These are phyloP conservation scores for Aristolochia californica DNA, from an alignment of 164 flowering plant species.

Conservation along the genomic window DNA sequence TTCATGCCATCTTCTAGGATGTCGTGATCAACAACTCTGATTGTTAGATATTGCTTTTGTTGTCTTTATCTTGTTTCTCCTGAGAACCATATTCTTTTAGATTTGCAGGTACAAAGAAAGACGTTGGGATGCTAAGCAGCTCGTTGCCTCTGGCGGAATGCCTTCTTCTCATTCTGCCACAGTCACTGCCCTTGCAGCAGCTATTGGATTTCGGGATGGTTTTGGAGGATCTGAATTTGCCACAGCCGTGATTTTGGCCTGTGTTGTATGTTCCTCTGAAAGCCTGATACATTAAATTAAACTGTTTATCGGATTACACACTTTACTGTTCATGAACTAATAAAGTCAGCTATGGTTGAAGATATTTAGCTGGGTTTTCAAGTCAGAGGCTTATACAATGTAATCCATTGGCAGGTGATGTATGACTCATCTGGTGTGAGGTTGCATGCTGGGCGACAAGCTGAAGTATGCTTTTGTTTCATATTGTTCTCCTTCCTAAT, in stretches of 20 bases:
- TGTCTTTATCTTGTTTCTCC: conserved; percentile 7
- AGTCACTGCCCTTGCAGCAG: conserved; percentile 72
- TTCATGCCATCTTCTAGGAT: too few species aligned
- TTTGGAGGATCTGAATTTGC: conserved; percentile 75
- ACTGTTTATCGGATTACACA: too few species aligned
- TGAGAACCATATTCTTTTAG: conserved; percentile 30
- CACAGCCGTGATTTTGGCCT: conserved; percentile 50
- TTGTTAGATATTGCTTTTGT: not conserved
- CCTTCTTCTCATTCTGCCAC: conserved; percentile 97
- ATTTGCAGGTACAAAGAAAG: conserved; percentile 82
- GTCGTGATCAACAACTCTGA: not conserved
- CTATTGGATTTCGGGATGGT: conserved; percentile 77
- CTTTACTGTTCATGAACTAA: not conserved
- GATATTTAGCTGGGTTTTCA: not conserved
- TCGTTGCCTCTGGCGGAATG: conserved; percentile 92
- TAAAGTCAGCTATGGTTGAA: too few species aligned
- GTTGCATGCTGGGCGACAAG: conserved; percentile 93
- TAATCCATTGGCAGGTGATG: conserved; percentile 73
- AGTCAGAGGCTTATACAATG: not conserved
- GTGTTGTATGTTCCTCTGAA: conserved; percentile 45
- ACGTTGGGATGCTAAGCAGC: conserved; percentile 66
- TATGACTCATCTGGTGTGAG: conserved; percentile 95
- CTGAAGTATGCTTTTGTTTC: conserved; percentile 54
- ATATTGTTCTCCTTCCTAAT: not conserved
- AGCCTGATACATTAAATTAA: not conserved